Conservation (phyloP, 1,284 basidiomycete genomes). For the Phellinidium pouzarii region DNA sequence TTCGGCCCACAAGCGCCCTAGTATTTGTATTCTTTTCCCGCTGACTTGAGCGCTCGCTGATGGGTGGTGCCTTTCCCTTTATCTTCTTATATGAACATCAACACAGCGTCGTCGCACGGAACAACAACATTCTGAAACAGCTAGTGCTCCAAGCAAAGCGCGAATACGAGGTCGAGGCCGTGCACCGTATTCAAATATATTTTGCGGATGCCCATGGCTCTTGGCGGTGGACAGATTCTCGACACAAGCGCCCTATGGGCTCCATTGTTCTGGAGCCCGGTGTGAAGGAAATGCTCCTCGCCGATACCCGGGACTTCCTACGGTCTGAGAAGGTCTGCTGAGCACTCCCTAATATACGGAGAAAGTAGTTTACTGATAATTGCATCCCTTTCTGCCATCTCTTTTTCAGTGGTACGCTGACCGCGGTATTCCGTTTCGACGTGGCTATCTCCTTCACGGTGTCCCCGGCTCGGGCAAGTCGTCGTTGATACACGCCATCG, state of each 20-base stretch:
- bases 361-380: slow-evolving; percentile 4
- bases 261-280: slow-evolving; percentile 77
- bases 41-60: slow-evolving; percentile 4
- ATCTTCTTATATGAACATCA: too few species aligned
- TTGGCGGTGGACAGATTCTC: slow-evolving; percentile 78
- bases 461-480: slow-evolving; percentile 78
- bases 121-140: slow-evolving; percentile 74
- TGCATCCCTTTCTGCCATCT: slow-evolving; percentile 11
- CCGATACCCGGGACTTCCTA: slow-evolving; percentile 76
- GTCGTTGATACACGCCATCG: slow-evolving; percentile 77
- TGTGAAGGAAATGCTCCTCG: slow-evolving; percentile 77
- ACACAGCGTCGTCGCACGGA: slow-evolving; percentile 71
- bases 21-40: slow-evolving; percentile 10
- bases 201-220: slow-evolving; percentile 81
- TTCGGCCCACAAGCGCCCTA: slow-evolving; percentile 12
- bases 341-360: slow-evolving; percentile 10
- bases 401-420: slow-evolving; percentile 41
- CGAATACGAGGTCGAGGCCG: slow-evolving; percentile 76
- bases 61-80: slow-evolving; percentile 13
- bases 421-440: slow-evolving; percentile 70
- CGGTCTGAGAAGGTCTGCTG: slow-evolving; percentile 62
- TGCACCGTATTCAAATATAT: slow-evolving; percentile 79
- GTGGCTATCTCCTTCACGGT: slow-evolving; percentile 79
- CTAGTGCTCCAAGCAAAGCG: slow-evolving; percentile 82
- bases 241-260: slow-evolving; percentile 73